Conservation (phyloP, 1,139 yeast genomes). For the Barnettozyma hawaiiensis region DNA sequence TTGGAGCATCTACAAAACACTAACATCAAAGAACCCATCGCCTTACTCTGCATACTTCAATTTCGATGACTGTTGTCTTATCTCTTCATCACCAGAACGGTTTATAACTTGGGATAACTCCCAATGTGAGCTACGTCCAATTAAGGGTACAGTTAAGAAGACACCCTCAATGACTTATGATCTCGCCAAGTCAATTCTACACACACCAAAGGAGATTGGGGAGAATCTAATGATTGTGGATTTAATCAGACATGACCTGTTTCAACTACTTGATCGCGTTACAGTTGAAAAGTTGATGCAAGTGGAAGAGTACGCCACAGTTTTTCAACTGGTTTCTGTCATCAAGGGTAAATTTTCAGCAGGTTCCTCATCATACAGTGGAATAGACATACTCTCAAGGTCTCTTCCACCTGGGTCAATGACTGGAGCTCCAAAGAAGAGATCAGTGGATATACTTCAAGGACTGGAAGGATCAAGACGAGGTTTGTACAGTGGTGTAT, state of each 20-base stretch:
- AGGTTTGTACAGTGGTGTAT: conserved; percentile 90
- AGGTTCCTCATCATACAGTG: conserved; percentile 38
- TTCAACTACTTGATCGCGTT: conserved; percentile 62
- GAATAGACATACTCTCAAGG: conserved; percentile 70
- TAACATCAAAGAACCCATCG: conserved; percentile 76
- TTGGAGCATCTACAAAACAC: conserved; percentile 76
- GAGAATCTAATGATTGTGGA: conserved; percentile 98
- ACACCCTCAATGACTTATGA: conserved; percentile 44
- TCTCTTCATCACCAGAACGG: conserved; percentile 93
- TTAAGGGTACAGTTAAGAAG: conserved; percentile 89
- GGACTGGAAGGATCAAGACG: conserved; percentile 46
- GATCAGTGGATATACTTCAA: conserved; percentile 81
- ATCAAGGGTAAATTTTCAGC: conserved; percentile 50
- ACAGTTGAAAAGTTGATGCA: conserved; percentile 75
- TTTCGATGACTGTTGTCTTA: conserved; percentile 62
- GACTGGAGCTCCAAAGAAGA: conserved; percentile 98
- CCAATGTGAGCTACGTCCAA: conserved; percentile 79
- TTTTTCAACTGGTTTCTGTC: conserved; percentile 87
- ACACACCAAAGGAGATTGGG: conserved; percentile 90
- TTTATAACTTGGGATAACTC: conserved; percentile 68
- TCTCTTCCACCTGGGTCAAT: conserved; percentile 97
- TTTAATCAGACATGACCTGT: conserved; percentile 85
- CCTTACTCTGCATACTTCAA: conserved; percentile 84
- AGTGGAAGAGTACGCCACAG: conserved; percentile 89
- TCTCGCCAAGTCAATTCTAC: conserved; percentile 58